phyloP scores from a whole-genome alignment of 306 rosid genomes.

The Potentilla sterilis region DNA sequence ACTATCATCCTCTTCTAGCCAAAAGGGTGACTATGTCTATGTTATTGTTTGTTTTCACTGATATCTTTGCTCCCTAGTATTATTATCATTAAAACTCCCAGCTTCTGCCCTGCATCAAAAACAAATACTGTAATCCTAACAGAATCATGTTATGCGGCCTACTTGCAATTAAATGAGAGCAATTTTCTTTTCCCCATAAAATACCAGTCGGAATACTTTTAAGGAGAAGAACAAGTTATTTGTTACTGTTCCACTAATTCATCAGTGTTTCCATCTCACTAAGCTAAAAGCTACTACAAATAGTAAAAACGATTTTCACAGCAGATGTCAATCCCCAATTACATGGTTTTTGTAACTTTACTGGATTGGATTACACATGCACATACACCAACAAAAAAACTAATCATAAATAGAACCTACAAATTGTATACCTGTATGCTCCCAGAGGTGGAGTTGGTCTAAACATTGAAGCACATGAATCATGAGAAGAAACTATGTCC shows the following conservation, averaged over 20 bases:
- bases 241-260: neutral
- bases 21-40: no score
- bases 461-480: slow-evolving; percentile 47
- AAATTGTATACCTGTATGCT: slow-evolving; percentile 54
- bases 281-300: neutral
- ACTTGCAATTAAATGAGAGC: neutral
- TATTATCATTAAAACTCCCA: no score
- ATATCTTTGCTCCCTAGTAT: no score
- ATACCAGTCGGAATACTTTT: neutral
- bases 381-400: neutral
- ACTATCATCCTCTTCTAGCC: no score
- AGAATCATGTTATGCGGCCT: neutral
- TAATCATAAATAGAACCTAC: neutral
- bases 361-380: neutral
- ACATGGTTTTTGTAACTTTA: neutral
- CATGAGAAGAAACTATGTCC: slow-evolving; percentile 66
- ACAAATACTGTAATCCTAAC: neutral
- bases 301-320: neutral
- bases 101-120: no score
- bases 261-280: neutral
- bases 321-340: neutral
- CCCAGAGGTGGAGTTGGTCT: slow-evolving; percentile 52
- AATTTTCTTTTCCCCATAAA: neutral
- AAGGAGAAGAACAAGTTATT: neutral
- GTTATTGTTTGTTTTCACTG: no score